These are phyloP conservation scores for Podospora fimiseda DNA, from an alignment of 495 filamentous ascomycete species.

Conservation along the genomic window DNA sequence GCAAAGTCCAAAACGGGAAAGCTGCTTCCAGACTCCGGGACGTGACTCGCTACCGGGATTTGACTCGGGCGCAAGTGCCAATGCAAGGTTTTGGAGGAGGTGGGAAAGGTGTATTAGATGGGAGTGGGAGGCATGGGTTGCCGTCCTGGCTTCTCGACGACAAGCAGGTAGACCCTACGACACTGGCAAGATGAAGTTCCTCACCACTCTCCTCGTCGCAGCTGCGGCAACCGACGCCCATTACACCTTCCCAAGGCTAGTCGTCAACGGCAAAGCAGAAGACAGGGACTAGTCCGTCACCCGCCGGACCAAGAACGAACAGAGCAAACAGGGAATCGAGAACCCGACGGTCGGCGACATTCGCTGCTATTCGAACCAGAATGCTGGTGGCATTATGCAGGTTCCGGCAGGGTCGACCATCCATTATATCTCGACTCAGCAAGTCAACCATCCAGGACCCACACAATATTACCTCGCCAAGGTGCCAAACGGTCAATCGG, in stretches of 20 bases:
- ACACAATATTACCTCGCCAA: constrained; percentile 45
- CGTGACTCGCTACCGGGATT: neutral
- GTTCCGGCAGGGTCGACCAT: constrained; percentile 40
- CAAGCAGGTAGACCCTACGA: neutral
- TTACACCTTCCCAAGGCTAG: constrained; percentile 36
- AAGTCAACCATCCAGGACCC: constrained; percentile 43
- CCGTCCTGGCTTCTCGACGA: neutral
- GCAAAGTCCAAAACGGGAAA: neutral
- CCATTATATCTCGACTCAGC: constrained; percentile 40
- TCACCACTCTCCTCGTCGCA: constrained; percentile 21
- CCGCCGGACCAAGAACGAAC: constrained; percentile 35
- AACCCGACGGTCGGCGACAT: constrained; percentile 38
- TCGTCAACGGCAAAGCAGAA: constrained; percentile 34
- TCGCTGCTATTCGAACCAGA: constrained; percentile 39
- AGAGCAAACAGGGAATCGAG: constrained; percentile 35
- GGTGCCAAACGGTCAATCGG: constrained; percentile 36
- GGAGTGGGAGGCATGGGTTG: neutral
- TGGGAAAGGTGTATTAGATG: neutral
- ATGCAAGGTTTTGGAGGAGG: neutral
- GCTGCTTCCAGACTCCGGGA: neutral
- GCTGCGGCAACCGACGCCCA: constrained; percentile 28
- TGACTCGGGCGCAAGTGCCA: neutral
- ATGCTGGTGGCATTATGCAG: constrained; percentile 30
- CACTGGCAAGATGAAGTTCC: constrained; percentile 13
- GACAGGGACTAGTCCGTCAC: constrained; percentile 38